Evolutionary conservation across 2,329 filamentous ascomycete genomes (phyloP), one percentile per base, ranked within the genome.

Genomic region (Claviceps lovelessii): DNA sequence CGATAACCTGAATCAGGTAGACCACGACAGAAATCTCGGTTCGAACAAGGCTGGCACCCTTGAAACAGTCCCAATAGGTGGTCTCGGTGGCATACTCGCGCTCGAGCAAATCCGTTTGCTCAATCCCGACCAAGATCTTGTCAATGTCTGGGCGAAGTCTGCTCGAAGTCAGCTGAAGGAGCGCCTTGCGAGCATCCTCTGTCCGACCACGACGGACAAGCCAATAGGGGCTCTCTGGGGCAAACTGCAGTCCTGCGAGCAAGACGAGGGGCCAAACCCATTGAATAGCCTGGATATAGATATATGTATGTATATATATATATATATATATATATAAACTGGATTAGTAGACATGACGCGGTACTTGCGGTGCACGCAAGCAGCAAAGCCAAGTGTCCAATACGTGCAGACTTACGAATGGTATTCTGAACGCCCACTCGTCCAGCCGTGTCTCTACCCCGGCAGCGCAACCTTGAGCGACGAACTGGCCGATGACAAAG

Each of bases 1-100:
- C 79, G 2, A 85, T 69, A 23, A 83, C 82, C 61, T 86, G 83
- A 3, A 81, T 81, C 4, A 78, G 76, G 71, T 83, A 85, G 7
- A 82, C 79, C 64, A 83, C 81, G 57, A 73, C 71, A 4, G 76
- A 73, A 39, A 80, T 78, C 61, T 80, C 77, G 0, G 77, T 80
- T 23, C 77, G 73, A n/a, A 76, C 70, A 19, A 72, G 62, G 56
- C 77, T 76, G 44, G 70, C 67, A 0, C 73, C 74, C 47, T 66
- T 72, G 60, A 80, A 73, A 50, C 76, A 78, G 56, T 80, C 76
- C 29, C 65, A 19, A 58, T 79, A 80, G 1, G 69, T 73, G 35
- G 73, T 75, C 0, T 73, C 74, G 2, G 71, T 69, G 55, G 75
- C 71, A 54, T 72, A 68, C 52, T 77, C 72, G 55, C 75, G 69